Evolutionary conservation across 169 alveolate genomes (phyloP), one percentile per base, ranked within the genome.

Genomic region (Eimeria maxima): DNA sequence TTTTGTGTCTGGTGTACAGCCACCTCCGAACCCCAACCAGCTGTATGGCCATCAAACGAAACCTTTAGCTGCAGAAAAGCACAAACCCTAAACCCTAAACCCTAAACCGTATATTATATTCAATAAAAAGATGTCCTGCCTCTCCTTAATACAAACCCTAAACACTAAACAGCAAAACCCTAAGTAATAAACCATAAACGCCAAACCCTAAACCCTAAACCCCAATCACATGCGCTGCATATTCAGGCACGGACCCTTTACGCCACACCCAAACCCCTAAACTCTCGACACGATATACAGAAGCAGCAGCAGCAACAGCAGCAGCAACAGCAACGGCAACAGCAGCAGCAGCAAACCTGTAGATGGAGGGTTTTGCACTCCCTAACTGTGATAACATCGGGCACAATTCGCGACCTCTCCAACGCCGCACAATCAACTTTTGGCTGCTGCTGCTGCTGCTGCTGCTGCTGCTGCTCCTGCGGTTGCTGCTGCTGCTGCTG

Each of bases 71-170:
- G 84, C 84, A 73, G n/a, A 33, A 33, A 73, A 38, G 50, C 84
- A 38, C 84, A 73, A 65, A 65, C 74, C 74, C 74, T 65, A 65
- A 65, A 65, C 74, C 74, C 74, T 65, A 65, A 65, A 65, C 74
- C 74, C 10, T 65, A 65, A 65, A 65, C 69, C n/a, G n/a, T n/a
- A n/a, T n/a, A n/a, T n/a, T n/a, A n/a, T n/a, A n/a, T n/a, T n/a
- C n/a, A n/a, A n/a, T n/a, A n/a, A n/a, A n/a, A n/a, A n/a, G n/a
- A n/a, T n/a, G n/a, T n/a, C n/a, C n/a, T n/a, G n/a, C n/a, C n/a
- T n/a, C n/a, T n/a, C n/a, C n/a, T n/a, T n/a, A n/a, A n/a, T n/a
- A 38, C 84, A 73, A 65, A 65, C 74, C 74, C 74, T 65, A 65
- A 65, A 65, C 74, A 4, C 74, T 65, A 65, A 65, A 65, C 74